phyloP scores from a whole-genome alignment of 2,329 filamentous ascomycete species.

The Pestalotiopsis sp. region DNA sequence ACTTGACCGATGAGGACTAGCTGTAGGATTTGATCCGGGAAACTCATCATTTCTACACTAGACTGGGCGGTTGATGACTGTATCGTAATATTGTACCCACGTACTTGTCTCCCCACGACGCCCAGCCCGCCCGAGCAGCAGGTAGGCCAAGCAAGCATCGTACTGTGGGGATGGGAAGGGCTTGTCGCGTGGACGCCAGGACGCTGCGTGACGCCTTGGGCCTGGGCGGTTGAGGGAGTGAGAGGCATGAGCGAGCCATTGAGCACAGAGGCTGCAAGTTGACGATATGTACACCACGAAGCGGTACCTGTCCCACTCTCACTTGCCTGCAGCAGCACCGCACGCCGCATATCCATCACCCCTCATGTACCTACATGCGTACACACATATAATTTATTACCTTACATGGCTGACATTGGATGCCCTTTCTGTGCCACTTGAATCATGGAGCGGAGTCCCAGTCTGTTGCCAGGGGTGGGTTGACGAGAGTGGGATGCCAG shows the following conservation, averaged over 20 bases:
- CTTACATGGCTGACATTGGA: neutral
- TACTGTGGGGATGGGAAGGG: slow-evolving; percentile 9
- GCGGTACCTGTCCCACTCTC: neutral
- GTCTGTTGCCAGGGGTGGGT: neutral
- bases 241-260: neutral
- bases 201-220: neutral
- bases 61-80: too few species aligned
- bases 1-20: slow-evolving; percentile 10
- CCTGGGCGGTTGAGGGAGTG: too few species aligned
- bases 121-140: neutral
- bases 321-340: neutral
- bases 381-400: too few species aligned
- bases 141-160: neutral
- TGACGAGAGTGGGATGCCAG: neutral
- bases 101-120: neutral
- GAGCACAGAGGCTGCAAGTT: neutral
- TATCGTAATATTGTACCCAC: neutral
- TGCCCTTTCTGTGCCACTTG: neutral
- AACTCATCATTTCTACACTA: neutral
- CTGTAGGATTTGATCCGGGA: neutral
- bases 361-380: neutral
- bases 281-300: neutral
- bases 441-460: slow-evolving; percentile 1
- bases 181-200: slow-evolving; percentile 7
- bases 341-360: neutral